These are phyloP conservation scores for Petrea volubilis DNA, from an alignment of 257 asterid genomes.

Conservation along the genomic window DNA sequence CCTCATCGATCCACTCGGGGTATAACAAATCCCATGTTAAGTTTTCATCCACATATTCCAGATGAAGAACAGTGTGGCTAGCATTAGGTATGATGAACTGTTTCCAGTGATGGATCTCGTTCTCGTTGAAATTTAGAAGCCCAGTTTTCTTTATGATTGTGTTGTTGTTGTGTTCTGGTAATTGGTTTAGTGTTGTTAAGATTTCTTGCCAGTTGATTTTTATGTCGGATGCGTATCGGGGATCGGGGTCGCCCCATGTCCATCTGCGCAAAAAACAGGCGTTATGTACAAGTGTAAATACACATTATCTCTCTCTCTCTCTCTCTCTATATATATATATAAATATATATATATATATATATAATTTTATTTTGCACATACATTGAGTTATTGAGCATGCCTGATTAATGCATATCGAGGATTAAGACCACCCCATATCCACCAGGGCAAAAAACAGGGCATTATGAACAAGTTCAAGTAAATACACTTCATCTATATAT, in stretches of 20 bases:
- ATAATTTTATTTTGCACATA: too few species aligned
- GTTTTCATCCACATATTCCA: conserved; percentile 44
- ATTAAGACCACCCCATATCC: too few species aligned
- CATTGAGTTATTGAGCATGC: too few species aligned
- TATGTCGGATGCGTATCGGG: conserved; percentile 56
- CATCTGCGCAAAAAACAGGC: conserved; percentile 65
- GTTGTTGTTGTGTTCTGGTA: conserved; percentile 27
- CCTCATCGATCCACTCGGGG: conserved; percentile 97
- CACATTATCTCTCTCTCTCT: too few species aligned
- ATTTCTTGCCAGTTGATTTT: conserved; percentile 56
- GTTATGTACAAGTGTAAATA: too few species aligned
- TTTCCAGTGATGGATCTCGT: conserved; percentile 55
- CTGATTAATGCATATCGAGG: too few species aligned
- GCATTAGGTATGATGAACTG: conserved; percentile 43
- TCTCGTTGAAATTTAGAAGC: conserved; percentile 58
- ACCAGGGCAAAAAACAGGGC: too few species aligned
- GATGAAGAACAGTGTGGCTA: conserved; percentile 47
- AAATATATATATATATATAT: too few species aligned
- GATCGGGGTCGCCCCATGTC: conserved; percentile 57
- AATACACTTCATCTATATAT: too few species aligned
- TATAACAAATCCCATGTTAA: conserved; percentile 69
- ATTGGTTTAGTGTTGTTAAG: conserved; percentile 28
- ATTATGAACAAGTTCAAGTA: too few species aligned
- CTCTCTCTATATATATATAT: too few species aligned
- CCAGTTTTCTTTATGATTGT: conserved; percentile 38